Base-by-base conservation (phyloP, 805 yeast genomes). In the Spathaspora arborariae region DNA sequence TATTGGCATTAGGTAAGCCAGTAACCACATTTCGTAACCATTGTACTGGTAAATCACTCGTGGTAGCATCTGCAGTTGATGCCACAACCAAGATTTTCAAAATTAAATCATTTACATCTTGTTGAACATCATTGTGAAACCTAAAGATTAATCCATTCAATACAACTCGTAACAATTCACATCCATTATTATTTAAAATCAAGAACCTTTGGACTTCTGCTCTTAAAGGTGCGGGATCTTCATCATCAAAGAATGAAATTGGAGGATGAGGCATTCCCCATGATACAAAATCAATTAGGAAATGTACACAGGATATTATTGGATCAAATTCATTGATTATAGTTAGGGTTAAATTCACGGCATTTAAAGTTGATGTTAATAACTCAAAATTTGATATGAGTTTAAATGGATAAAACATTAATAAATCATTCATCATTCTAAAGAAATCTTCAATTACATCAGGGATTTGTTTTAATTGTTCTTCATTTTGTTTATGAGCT, bases 221-320 rank as follows among this genome's bases (percentile, higher is more conserved):
- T 47, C 79, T 76, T 52, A 86, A 77, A 19, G 38, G 33, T n/a
- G 70, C 74, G 9, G 85, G 83, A 38, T 82, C 79, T 18, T 75
- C 79, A 21, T 73, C 75, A 21, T 73, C 75, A 45, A 78, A 75
- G 36, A 84, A 76, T 6, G 96, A 84, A 16, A 87, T 75, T 4
- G 97, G 96, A 2, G 96, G 90, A 8, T 78, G 71, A 21, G 78
- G 84, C 53, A 84, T 80, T 1, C 96, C 96, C 92, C 95, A 91
- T 5, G 90, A 79, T 19, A 87, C 65, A 30, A 89, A 72, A 62
- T 94, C 99, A 53, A 88, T 84, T 54, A 91, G 65, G 62, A 80
- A 89, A 58, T 88, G 90, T 47, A 91, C 67, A 16, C 84, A 79
- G 2, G 89, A 74, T 36, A 77, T 70, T 48, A 89, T 70, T 3